Evolutionary conservation across 768 basidiomycete species (phyloP), one percentile per base, ranked within the genome.

Genomic region (Boletus rufocinnamomeus): DNA sequence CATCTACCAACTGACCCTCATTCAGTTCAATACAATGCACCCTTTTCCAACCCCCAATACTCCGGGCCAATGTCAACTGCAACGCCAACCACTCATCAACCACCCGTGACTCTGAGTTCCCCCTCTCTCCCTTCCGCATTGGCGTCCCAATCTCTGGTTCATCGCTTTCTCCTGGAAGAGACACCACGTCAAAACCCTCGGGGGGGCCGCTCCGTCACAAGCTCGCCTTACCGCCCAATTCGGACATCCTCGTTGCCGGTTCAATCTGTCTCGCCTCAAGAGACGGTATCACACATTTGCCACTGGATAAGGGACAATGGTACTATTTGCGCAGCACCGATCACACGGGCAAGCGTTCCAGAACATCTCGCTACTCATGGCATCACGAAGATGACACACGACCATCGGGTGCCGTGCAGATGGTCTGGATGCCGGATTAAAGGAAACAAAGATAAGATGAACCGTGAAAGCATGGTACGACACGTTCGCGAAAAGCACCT

Each of bases 401-500:
- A 40, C 1, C 0, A 2, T 11, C 43, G 0, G 0, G 1, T 66
- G 13, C 0, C 1, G 0, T 69, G 69, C 14, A 19, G 17, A 25
- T 69, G 68, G 68, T 1, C 2, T 0, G 50, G 50, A 1, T 68
- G 67, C 30, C 34, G 37, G 11, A 30, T 51, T 13, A 55, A 43
- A 35, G 46, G 50, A 21, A 30, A 21, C 2, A 51, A n/a, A 9
- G 1, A 0, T 2, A 4, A 0, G 16, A 44, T 69, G 19, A 69
- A 69, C 0, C 64, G 69, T 2, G 60, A 69, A 35, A 56, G 54
- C 10, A 63, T 69, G 4, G 41, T 54, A 2, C 57, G 69, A 0
- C 69, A 69, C 2, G 17, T 66, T 0, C 45, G 56, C 0, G 69
- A 69, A 35, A 56, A 7, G 3, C 68, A 69, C 25, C 3, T 69